Evolutionary conservation across 129 eudicot species (phyloP).

Genomic region (Solidago caesia): DNA sequence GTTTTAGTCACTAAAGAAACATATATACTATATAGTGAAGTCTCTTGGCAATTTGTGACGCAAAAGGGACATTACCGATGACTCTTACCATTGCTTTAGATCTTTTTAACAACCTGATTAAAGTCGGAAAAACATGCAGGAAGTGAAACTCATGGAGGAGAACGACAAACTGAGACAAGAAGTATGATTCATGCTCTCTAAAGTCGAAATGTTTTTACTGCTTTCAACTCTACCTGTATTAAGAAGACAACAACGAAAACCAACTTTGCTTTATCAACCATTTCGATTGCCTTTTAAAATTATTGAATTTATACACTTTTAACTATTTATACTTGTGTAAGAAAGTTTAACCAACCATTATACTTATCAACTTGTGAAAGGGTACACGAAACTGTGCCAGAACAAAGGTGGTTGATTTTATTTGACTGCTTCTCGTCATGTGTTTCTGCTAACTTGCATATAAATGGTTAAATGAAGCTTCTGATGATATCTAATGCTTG

Average conservation of each 20-base stretch:
- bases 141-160: constrained; percentile 69
- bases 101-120: constrained; percentile 13
- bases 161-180: constrained; percentile 61
- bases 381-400: not conserved
- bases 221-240: constrained; percentile 10
- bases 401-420: not conserved
- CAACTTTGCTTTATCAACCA: constrained; percentile 15
- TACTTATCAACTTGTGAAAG: not conserved
- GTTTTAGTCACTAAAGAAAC: not conserved
- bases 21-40: not conserved
- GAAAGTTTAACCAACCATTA: not conserved
- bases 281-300: not conserved
- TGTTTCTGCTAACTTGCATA: constrained; percentile 4
- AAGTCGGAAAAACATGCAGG: constrained; percentile 50
- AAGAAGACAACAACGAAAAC: constrained; percentile 6
- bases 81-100: constrained; percentile 19
- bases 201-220: not conserved
- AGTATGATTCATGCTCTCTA: constrained; percentile 34
- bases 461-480: constrained; percentile 44
- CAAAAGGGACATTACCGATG: not conserved
- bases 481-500: constrained; percentile 41
- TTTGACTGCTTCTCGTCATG: not conserved
- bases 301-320: not conserved
- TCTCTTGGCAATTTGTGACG: constrained; percentile 11
- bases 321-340: not conserved